Evolutionary conservation across 148 eudicot genomes (phyloP).

Genomic region (Nepenthes mirabilis): DNA sequence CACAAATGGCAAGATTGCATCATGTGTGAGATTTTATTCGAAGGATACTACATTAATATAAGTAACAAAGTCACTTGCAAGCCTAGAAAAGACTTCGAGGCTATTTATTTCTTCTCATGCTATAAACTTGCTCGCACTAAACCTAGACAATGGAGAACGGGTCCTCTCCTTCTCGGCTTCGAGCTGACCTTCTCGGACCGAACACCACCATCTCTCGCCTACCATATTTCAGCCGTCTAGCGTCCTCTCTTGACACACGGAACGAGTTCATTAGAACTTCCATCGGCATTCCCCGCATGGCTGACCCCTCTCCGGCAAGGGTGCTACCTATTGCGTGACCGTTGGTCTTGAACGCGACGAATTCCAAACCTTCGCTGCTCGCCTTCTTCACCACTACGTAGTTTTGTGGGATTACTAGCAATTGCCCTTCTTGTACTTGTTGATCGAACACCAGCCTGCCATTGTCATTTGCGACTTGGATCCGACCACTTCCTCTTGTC

Average conservation of each 20-base stretch:
- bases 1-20: no score
- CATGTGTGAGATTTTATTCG: no score
- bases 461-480: slow-evolving; percentile 29
- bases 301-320: slow-evolving; percentile 34
- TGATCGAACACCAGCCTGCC: slow-evolving; percentile 38
- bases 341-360: slow-evolving; percentile 44
- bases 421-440: slow-evolving; percentile 34
- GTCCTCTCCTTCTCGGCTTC: no score
- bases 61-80: no score
- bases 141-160: no score
- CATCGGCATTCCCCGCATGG: slow-evolving; percentile 30
- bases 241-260: not conserved
- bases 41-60: no score
- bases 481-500: slow-evolving; percentile 30
- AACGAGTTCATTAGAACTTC: slow-evolving; percentile 30
- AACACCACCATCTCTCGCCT: not conserved
- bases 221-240: not conserved
- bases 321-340: slow-evolving; percentile 24
- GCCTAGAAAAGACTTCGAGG: no score
- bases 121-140: no score
- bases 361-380: slow-evolving; percentile 36
- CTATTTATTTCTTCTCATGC: no score
- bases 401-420: slow-evolving; percentile 54
- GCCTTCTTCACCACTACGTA: slow-evolving; percentile 39
- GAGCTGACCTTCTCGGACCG: not conserved